These are phyloP conservation scores for Porpolomopsis calyptriformis DNA, from an alignment of 768 basidiomycete genomes.

Conservation along the genomic window DNA sequence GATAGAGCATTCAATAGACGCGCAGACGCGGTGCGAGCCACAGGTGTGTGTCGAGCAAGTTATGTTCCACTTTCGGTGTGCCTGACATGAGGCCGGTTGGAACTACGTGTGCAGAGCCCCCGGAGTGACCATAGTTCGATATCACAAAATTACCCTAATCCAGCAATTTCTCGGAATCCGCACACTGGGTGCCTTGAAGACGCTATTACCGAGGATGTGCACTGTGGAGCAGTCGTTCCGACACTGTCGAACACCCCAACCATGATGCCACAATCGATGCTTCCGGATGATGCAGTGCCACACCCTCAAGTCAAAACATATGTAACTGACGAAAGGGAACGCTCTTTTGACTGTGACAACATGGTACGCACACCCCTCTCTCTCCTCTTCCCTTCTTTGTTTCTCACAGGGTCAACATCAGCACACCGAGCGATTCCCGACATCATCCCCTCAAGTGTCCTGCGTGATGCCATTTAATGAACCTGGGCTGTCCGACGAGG, in stretches of 20 bases:
- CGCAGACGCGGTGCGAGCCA: too few species aligned
- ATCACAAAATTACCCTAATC: not conserved
- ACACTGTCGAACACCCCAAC: not conserved
- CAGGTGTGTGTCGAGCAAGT: too few species aligned
- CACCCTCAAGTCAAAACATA: not conserved
- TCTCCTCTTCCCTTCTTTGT: not conserved
- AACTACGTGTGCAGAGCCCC: not conserved
- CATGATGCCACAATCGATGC: not conserved
- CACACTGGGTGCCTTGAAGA: not conserved
- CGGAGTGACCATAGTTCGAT: not conserved
- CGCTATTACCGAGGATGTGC: not conserved
- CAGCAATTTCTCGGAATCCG: not conserved
- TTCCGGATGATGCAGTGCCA: not conserved
- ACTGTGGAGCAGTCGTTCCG: not conserved
- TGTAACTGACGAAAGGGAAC: not conserved
- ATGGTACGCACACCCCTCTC: slow-evolving; percentile 1
- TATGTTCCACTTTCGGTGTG: too few species aligned
- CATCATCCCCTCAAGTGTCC: not conserved
- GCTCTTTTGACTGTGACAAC: not conserved
- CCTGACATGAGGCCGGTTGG: slow-evolving; percentile 4
- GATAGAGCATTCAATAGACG: too few species aligned
- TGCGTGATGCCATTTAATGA: not conserved
- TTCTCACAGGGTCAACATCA: not conserved
- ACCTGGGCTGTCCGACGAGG: not conserved
- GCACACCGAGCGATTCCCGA: not conserved